These are phyloP conservation scores for Prosopis cineraria DNA, from an alignment of 306 rosid genomes.

Conservation along the genomic window DNA sequence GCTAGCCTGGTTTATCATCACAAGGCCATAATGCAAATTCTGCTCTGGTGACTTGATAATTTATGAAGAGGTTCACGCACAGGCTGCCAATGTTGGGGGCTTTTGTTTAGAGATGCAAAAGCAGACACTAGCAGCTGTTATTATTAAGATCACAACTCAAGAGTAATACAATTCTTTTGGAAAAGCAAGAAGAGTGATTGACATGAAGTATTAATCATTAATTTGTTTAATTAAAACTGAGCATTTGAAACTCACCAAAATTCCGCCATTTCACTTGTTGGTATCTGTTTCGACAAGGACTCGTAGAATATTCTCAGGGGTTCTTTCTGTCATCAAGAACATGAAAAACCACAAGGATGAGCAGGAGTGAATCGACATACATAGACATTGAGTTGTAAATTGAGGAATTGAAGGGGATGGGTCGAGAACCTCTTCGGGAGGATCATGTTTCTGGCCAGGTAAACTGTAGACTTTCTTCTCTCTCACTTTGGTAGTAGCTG, in stretches of 20 bases:
- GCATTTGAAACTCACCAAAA: slow-evolving; percentile 53
- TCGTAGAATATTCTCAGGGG: slow-evolving; percentile 39
- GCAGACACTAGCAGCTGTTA: background rate
- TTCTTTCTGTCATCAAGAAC: slow-evolving; percentile 71
- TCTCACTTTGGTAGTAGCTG: slow-evolving; percentile 57
- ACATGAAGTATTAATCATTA: background rate
- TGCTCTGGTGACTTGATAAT: background rate
- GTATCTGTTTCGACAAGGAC: slow-evolving; percentile 87
- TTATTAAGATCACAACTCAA: background rate
- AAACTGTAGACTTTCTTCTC: slow-evolving; percentile 80
- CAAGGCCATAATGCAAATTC: background rate
- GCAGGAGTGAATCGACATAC: slow-evolving; percentile 11
- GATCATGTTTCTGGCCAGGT: slow-evolving; percentile 90
- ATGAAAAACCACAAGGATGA: slow-evolving; percentile 31
- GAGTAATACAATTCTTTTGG: background rate
- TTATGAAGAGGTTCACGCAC: background rate
- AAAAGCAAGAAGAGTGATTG: background rate
- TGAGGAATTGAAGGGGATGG: slow-evolving; percentile 30
- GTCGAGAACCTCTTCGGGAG: slow-evolving; percentile 84
- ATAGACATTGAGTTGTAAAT: slow-evolving; percentile 3
- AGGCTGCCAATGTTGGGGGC: background rate
- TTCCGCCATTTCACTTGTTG: slow-evolving; percentile 88
- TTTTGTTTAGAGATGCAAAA: background rate
- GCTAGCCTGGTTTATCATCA: slow-evolving; percentile 13
- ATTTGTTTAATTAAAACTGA: background rate